These are phyloP conservation scores for Sarocladiaceae sp. DNA, from an alignment of 2,329 filamentous ascomycete species.

Conservation along the genomic window DNA sequence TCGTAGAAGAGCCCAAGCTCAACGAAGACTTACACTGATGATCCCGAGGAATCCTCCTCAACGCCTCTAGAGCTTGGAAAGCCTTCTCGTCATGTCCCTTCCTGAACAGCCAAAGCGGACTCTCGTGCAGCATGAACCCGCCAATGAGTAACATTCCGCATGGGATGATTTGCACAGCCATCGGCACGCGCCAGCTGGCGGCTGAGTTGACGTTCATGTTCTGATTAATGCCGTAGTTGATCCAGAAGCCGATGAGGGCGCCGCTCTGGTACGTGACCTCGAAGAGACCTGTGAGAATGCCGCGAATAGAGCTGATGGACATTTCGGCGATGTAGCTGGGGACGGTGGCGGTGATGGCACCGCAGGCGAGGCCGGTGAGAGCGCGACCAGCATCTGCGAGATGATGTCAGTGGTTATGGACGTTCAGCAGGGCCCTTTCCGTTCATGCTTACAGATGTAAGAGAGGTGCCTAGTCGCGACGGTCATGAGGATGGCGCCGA, in stretches of 20 bases:
- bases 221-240: slow-evolving; percentile 37
- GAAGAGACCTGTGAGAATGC: slow-evolving; percentile 48
- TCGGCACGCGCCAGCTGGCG: slow-evolving; percentile 41
- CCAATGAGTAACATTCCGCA: slow-evolving; percentile 35
- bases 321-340: slow-evolving; percentile 60
- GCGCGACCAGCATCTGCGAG: slow-evolving; percentile 49
- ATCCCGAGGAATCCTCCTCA: slow-evolving; percentile 38
- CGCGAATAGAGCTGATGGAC: slow-evolving; percentile 51
- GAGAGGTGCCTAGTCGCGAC: slow-evolving; percentile 33
- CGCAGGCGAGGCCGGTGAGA: slow-evolving; percentile 50
- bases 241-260: slow-evolving; percentile 44
- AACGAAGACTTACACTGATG: slow-evolving; percentile 22
- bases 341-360: slow-evolving; percentile 51
- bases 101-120: slow-evolving; percentile 32
- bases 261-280: slow-evolving; percentile 49
- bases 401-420: neutral
- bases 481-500: slow-evolving; percentile 38
- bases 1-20: too few species aligned
- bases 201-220: slow-evolving; percentile 26
- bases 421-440: too few species aligned
- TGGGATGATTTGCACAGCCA: slow-evolving; percentile 40
- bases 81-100: slow-evolving; percentile 27
- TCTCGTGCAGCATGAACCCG: slow-evolving; percentile 38
- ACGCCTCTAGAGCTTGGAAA: slow-evolving; percentile 23
- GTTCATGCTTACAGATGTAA: slow-evolving; percentile 36